Percentiles rank a stretch among this genome's conserved stretches.
Conservation (phyloP, 2,329 filamentous ascomycete genomes). For the Xylariaceae sp. region DNA sequence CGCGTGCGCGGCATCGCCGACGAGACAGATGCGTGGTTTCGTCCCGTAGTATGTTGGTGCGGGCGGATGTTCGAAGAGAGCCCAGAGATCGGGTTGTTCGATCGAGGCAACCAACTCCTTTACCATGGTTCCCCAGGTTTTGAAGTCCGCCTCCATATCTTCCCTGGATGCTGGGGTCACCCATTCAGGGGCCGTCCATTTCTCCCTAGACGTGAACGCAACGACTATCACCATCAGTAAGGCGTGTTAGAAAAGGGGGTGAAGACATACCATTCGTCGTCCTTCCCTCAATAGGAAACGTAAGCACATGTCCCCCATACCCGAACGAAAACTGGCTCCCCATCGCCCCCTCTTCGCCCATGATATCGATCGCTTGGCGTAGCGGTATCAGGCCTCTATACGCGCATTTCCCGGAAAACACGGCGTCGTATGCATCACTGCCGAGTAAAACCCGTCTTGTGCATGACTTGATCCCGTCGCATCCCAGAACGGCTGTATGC, state of each 20-base stretch:
- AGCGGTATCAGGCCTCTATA: slow-evolving; percentile 49
- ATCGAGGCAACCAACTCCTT: slow-evolving; percentile 22
- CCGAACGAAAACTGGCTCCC: slow-evolving; percentile 37
- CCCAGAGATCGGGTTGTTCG: slow-evolving; percentile 43
- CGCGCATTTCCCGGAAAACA: slow-evolving; percentile 35
- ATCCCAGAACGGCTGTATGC: slow-evolving; percentile 48
- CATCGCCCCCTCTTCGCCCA: slow-evolving; percentile 39
- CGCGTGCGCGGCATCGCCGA: slow-evolving; percentile 60
- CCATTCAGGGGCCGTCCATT: slow-evolving; percentile 26
- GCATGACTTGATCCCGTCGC: slow-evolving; percentile 59
- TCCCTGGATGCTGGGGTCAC: slow-evolving; percentile 24
- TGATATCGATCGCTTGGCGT: slow-evolving; percentile 43
- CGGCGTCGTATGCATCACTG: slow-evolving; percentile 32
- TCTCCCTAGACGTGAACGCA: slow-evolving; percentile 25
- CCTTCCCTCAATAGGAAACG: slow-evolving; percentile 43
- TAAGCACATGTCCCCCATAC: slow-evolving; percentile 52
- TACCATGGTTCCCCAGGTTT: slow-evolving; percentile 22
- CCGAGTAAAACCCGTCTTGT: slow-evolving; percentile 49
- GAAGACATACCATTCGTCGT: slow-evolving; percentile 27
- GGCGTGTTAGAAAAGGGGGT: background rate
- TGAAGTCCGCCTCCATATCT: slow-evolving; percentile 24
- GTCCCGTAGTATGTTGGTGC: slow-evolving; percentile 37
- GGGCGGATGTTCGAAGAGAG: slow-evolving; percentile 40
- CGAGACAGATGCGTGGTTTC: slow-evolving; percentile 38
- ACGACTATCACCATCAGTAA: slow-evolving; percentile 21